Conservation (phyloP, 495 filamentous ascomycete genomes). For the Evernia prunastri region DNA sequence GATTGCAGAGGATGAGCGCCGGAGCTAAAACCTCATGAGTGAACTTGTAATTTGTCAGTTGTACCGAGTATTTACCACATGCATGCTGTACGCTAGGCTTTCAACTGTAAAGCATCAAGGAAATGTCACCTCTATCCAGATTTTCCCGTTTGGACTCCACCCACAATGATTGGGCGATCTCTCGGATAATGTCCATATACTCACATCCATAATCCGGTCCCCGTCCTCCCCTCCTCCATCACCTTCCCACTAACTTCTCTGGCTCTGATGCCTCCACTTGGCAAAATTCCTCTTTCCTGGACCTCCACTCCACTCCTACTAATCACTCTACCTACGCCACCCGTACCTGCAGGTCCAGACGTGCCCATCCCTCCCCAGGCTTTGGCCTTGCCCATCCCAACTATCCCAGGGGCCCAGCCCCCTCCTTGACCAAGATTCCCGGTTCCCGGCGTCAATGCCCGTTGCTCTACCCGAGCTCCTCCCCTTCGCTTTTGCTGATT, state of each 20-base stretch:
- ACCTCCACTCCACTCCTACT: constrained; percentile 32
- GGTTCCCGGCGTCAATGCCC: constrained; percentile 21
- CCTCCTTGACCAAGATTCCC: constrained; percentile 31
- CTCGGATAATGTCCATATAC: background rate
- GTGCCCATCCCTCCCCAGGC: constrained; percentile 19
- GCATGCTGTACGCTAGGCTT: background rate
- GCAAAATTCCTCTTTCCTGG: constrained; percentile 41
- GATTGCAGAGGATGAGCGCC: constrained; percentile 11
- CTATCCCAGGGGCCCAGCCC: constrained; percentile 27
- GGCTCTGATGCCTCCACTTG: constrained; percentile 39
- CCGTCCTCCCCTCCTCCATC: constrained; percentile 73
- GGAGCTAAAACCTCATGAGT: constrained; percentile 2
- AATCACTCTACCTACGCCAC: constrained; percentile 27
- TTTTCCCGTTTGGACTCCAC: background rate
- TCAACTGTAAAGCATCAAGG: background rate
- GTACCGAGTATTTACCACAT: constrained; percentile 5
- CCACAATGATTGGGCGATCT: background rate
- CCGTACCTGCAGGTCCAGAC: constrained; percentile 20
- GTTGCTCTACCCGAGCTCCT: constrained; percentile 22
- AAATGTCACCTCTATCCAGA: background rate
- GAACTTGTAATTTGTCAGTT: background rate
- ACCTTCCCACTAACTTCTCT: constrained; percentile 78
- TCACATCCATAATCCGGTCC: constrained; percentile 24
- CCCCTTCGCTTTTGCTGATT: constrained; percentile 25
- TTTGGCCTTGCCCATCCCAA: constrained; percentile 22